Evolutionary conservation across 2,329 filamentous ascomycete species (phyloP).

Genomic region (Arthrobotrys musiformis): DNA sequence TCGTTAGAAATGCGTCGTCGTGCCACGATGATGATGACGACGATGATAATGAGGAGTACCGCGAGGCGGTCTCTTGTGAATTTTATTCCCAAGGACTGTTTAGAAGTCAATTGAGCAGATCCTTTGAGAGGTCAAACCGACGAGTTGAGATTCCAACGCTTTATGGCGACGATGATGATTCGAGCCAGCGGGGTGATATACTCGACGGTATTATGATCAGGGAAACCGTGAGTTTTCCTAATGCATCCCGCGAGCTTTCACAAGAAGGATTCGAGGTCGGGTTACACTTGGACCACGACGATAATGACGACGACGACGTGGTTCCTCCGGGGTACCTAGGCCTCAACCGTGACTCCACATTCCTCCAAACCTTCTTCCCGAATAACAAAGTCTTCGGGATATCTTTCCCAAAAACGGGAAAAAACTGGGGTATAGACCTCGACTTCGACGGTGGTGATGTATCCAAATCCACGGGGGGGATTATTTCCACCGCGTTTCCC

Average conservation of each 20-base stretch:
- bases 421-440: background rate
- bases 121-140: background rate
- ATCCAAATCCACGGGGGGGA: background rate
- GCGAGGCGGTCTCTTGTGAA: background rate
- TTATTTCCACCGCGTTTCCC: conserved; percentile 8
- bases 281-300: conserved; percentile 12
- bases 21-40: conserved; percentile 6
- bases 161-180: no score
- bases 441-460: conserved; percentile 15
- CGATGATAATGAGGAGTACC: background rate
- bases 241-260: background rate
- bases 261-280: conserved; percentile 10
- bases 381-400: conserved; percentile 35
- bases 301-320: background rate
- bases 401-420: background rate
- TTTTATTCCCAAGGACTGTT: conserved; percentile 1
- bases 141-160: background rate
- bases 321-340: background rate
- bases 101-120: conserved; percentile 24
- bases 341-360: conserved; percentile 4
- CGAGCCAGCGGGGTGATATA: conserved; percentile 1
- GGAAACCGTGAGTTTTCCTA: conserved; percentile 18
- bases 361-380: conserved; percentile 14
- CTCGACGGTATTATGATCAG: conserved; percentile 8
- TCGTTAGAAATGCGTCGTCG: conserved; percentile 9